Evolutionary conservation across 2,329 filamentous ascomycete species (phyloP), one percentile per base, ranked within the genome.

Genomic region (Cladosporium cucumerinum): DNA sequence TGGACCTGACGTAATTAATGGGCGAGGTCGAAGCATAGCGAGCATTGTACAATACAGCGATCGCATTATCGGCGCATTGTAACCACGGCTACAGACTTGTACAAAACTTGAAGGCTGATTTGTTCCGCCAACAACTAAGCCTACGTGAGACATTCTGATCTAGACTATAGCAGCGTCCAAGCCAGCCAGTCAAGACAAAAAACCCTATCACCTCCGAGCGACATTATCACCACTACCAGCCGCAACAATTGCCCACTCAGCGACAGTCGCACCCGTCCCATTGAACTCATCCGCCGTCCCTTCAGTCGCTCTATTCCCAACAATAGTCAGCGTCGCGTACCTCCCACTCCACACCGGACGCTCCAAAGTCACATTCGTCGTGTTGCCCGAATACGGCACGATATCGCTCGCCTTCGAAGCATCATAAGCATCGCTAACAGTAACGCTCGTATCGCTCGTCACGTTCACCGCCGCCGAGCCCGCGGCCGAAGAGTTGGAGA

Each of bases 191-290:
- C 34, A 39, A 18, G 34, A 18, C 34, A 39, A 7, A 43, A 43
- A 3, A 21, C 10, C 10, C 10, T 8, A 46, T 46, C n/a, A 46
- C 54, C 62, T 64, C 43, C 46, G 43, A 10, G 43, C 62, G 16
- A 64, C 43, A 46, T 64, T 57, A 3, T 43, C 55, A 5, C 55
- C 62, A n/a, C 49, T 55, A 10, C 30, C 54, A 25, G 36, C 62
- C 23, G 68, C 71, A 39, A 76, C 65, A 51, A 76, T 55, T 36
- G 69, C 72, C 63, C 69, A 85, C 75, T 86, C 84, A 18, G 82
- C 83, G 1, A 86, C 83, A 46, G 81, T 85, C 2, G 80, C 81
- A 0, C 83, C 84, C 0, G 69, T 70, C 3, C 77, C 74, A 67
- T 80, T 72, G 14, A 63, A 57, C 66, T 70, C 66, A 66, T 72